These are phyloP conservation scores for Theileria equi DNA, from an alignment of 169 alveolate species.

Conservation along the genomic window DNA sequence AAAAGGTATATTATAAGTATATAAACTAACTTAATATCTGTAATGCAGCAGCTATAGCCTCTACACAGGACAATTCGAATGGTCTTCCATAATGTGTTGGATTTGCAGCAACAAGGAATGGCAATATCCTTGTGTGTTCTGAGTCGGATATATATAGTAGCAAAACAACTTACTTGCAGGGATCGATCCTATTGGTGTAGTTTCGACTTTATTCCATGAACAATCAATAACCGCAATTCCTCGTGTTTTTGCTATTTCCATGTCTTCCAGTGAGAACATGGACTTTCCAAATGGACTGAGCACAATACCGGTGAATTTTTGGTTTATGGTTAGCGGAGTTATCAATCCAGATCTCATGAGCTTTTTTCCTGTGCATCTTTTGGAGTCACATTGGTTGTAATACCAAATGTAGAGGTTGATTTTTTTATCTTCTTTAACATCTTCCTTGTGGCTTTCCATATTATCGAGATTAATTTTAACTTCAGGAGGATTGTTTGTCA, in stretches of 20 bases:
- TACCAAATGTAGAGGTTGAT: constrained; percentile 87
- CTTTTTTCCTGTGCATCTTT: constrained; percentile 92
- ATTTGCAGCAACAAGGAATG: constrained; percentile 91
- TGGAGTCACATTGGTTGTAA: constrained; percentile 92
- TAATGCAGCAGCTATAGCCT: constrained; percentile 92
- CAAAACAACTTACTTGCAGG: constrained; percentile 21
- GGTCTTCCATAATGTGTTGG: constrained; percentile 94
- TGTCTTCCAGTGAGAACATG: constrained; percentile 82
- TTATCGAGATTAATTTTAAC: neutral
- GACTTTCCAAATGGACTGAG: constrained; percentile 85
- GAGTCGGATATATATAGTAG: neutral
- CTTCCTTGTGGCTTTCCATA: neutral
- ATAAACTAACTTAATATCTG: constrained; percentile 75
- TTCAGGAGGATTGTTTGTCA: neutral
- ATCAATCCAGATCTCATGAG: constrained; percentile 77
- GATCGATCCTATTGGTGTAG: constrained; percentile 70
- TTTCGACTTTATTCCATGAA: constrained; percentile 89
- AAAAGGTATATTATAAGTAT: neutral
- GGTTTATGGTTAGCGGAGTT: constrained; percentile 61
- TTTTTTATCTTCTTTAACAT: neutral
- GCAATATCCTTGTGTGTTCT: constrained; percentile 71
- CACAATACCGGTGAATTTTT: constrained; percentile 85
- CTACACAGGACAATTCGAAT: constrained; percentile 91
- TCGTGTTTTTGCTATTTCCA: constrained; percentile 69
- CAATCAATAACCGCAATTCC: constrained; percentile 95